Evolutionary conservation across 306 rosid genomes (phyloP).

Genomic region (Parietaria judaica): DNA sequence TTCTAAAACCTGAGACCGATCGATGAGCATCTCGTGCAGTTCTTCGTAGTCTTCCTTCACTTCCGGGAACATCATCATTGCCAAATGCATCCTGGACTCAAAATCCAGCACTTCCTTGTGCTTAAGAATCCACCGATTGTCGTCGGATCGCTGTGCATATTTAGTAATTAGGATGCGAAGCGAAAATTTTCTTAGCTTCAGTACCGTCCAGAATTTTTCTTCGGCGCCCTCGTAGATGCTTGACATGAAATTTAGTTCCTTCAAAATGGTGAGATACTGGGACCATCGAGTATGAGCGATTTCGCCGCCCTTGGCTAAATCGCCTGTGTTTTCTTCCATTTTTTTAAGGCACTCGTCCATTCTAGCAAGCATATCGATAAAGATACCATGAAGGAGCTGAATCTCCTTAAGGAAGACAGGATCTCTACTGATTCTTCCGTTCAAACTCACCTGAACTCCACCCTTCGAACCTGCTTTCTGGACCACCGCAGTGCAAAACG

Average conservation of each 20-base stretch:
- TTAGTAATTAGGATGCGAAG: slow-evolving; percentile 35
- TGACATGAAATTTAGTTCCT: slow-evolving; percentile 45
- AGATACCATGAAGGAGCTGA: slow-evolving; percentile 29
- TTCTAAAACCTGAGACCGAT: slow-evolving; percentile 57
- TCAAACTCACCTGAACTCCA: slow-evolving; percentile 6
- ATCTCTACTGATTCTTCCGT: slow-evolving; percentile 17
- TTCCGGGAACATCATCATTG: slow-evolving; percentile 56
- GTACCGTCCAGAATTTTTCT: slow-evolving; percentile 38
- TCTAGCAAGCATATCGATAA: slow-evolving; percentile 29
- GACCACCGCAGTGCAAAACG: slow-evolving; percentile 27
- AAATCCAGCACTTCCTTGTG: slow-evolving; percentile 46
- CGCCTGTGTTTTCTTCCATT: slow-evolving; percentile 25
- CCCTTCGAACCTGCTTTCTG: slow-evolving; percentile 13
- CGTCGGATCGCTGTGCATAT: slow-evolving; percentile 35
- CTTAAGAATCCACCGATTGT: slow-evolving; percentile 55
- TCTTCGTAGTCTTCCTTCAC: slow-evolving; percentile 49
- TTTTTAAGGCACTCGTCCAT: slow-evolving; percentile 42
- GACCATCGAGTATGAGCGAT: slow-evolving; percentile 33
- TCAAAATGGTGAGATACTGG: slow-evolving; percentile 48
- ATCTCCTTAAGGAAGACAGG: slow-evolving; percentile 30
- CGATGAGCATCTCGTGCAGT: slow-evolving; percentile 77
- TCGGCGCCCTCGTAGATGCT: slow-evolving; percentile 43
- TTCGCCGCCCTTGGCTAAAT: slow-evolving; percentile 33
- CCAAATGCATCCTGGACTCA: slow-evolving; percentile 68
- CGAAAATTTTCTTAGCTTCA: slow-evolving; percentile 30